Evolutionary conservation across 768 basidiomycete genomes (phyloP).

Genomic region (Macrolepiota albuminosa): DNA sequence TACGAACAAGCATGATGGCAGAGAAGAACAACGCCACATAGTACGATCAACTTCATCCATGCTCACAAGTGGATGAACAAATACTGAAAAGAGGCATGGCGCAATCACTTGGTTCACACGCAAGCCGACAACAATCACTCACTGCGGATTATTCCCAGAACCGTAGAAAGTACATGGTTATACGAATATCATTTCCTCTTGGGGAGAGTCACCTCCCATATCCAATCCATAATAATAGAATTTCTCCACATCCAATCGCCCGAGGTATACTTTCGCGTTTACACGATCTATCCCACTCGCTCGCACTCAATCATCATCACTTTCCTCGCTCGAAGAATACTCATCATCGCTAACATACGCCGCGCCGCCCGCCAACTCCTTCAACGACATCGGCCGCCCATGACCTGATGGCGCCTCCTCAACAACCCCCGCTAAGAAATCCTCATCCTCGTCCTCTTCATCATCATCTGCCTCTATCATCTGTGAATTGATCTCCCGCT

Average conservation of each 20-base stretch:
- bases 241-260: not conserved
- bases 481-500: conserved; percentile 31
- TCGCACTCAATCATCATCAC: conserved; percentile 44
- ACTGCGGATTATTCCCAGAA: not conserved
- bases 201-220: not conserved
- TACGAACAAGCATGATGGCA: not conserved
- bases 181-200: not conserved
- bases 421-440: conserved; percentile 42
- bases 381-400: conserved; percentile 15
- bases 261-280: not conserved
- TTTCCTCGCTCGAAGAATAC: conserved; percentile 50
- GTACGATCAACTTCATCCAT: not conserved
- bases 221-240: not conserved
- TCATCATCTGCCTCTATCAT: conserved; percentile 43
- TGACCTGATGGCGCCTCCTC: conserved; percentile 10
- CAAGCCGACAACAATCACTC: not conserved
- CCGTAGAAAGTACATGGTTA: conserved; percentile 5
- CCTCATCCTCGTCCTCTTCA: conserved; percentile 51
- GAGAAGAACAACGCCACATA: not conserved
- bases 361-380: conserved; percentile 16
- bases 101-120: not conserved
- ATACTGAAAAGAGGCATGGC: not conserved
- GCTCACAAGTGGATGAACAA: not conserved
- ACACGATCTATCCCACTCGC: not conserved
- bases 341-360: conserved; percentile 38